Conservation (phyloP, 495 filamentous ascomycete genomes). For the Penicillium maclennaniae region DNA sequence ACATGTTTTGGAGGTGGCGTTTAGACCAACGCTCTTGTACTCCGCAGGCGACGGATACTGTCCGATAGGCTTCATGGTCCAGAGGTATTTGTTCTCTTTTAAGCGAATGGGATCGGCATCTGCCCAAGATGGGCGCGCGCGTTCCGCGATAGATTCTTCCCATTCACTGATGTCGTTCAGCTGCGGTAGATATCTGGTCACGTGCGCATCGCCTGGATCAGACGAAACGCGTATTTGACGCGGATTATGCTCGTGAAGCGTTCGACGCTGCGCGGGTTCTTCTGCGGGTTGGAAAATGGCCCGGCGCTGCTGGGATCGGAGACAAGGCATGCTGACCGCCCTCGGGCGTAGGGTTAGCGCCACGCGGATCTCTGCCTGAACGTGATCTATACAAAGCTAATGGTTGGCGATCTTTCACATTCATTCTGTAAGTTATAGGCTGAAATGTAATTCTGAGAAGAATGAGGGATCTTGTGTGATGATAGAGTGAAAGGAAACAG, state of each 20-base stretch:
- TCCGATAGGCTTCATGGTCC: conserved; percentile 26
- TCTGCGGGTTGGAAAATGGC: conserved; percentile 16
- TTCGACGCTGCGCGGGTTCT: conserved; percentile 12
- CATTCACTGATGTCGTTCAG: conserved; percentile 5
- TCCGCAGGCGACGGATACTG: conserved; percentile 23
- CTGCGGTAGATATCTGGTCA: conserved; percentile 3
- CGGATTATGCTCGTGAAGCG: conserved; percentile 16
- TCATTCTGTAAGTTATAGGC: too few species aligned
- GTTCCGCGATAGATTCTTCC: conserved; percentile 9
- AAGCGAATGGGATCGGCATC: conserved; percentile 7
- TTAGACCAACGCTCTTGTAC: conserved; percentile 21
- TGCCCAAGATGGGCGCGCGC: conserved; percentile 12
- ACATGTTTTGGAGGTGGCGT: conserved; percentile 10
- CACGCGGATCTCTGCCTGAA: conserved; percentile 19
- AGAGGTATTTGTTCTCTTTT: conserved; percentile 1
- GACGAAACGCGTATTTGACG: conserved; percentile 13
- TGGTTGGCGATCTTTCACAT: neutral
- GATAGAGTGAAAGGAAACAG: too few species aligned
- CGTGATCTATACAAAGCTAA: neutral
- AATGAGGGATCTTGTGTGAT: too few species aligned
- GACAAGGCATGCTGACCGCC: conserved; percentile 17
- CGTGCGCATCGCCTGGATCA: conserved; percentile 5
- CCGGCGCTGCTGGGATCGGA: conserved; percentile 12
- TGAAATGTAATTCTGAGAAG: too few species aligned
- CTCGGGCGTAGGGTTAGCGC: conserved; percentile 25